A percentile compares a stretch with the other conserved stretches of the same genome.
Evolutionary conservation across 2,329 filamentous ascomycete species (phyloP).

Genomic region (Alternaria arborescens): DNA sequence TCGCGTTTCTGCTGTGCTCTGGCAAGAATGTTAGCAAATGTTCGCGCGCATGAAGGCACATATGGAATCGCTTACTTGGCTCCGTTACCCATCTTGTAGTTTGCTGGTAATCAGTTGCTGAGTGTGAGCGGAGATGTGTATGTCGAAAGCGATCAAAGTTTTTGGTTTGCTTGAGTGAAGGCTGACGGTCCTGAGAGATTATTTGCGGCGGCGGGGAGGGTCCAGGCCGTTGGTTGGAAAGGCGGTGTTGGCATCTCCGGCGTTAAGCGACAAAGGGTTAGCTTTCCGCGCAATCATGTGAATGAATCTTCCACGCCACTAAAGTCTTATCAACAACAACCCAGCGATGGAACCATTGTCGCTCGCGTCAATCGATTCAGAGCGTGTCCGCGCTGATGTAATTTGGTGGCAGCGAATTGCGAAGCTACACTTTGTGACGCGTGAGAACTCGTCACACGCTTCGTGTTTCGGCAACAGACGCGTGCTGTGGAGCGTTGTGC

Average conservation of each 20-base stretch:
- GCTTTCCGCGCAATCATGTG: constrained; percentile 25
- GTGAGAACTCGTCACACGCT: neutral
- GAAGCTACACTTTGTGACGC: constrained; percentile 1
- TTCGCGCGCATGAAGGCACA: neutral
- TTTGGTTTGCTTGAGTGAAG: constrained; percentile 19
- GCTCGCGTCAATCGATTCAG: neutral
- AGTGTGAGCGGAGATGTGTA: constrained; percentile 16
- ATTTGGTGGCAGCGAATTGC: neutral
- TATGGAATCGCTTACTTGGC: constrained; percentile 40
- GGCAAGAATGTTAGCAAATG: constrained; percentile 28
- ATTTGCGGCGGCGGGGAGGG: constrained; percentile 34
- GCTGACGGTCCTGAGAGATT: constrained; percentile 31
- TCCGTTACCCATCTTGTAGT: constrained; percentile 49
- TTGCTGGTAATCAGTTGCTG: constrained; percentile 29
- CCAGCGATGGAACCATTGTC: neutral
- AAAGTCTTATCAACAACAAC: neutral
- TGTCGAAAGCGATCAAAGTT: constrained; percentile 16
- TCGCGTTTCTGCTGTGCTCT: constrained; percentile 52
- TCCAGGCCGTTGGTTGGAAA: constrained; percentile 27
- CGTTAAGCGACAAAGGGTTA: constrained; percentile 22
- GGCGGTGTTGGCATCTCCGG: constrained; percentile 14
- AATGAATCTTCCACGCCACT: constrained; percentile 5
- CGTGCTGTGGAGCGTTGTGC: neutral
- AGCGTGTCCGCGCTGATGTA: neutral
- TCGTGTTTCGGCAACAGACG: neutral